phyloP scores from a whole-genome alignment of 2,329 filamentous ascomycete species.

The Hypoxylon sp. region DNA sequence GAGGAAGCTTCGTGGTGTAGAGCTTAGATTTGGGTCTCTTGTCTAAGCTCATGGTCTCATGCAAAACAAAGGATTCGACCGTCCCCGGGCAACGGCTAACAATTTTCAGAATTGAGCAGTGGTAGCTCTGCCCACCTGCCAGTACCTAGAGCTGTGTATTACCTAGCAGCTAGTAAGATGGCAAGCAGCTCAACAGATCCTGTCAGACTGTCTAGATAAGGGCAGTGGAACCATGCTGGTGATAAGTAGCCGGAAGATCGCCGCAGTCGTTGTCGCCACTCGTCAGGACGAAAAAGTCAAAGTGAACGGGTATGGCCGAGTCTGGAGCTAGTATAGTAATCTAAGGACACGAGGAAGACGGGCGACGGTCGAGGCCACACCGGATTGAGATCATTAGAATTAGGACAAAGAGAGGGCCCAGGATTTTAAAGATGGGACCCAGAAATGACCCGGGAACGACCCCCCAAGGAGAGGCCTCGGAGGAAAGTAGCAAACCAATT shows the following conservation, averaged over 20 bases:
- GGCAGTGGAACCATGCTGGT: slow-evolving; percentile 28
- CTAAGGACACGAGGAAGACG: slow-evolving; percentile 14
- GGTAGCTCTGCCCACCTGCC: slow-evolving; percentile 2
- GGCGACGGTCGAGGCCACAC: slow-evolving; percentile 26
- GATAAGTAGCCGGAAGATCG: slow-evolving; percentile 19
- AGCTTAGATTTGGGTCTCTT: slow-evolving; percentile 19
- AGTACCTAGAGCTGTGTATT: slow-evolving; percentile 19
- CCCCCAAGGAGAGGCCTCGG: slow-evolving; percentile 2
- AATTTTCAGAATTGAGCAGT: slow-evolving; percentile 2
- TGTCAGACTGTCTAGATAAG: slow-evolving; percentile 27
- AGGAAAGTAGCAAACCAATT: slow-evolving; percentile 28
- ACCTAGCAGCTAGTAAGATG: slow-evolving; percentile 11
- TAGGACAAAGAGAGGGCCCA: slow-evolving; percentile 13
- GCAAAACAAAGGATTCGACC: slow-evolving; percentile 7
- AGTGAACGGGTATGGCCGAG: slow-evolving; percentile 12
- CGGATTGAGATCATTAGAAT: slow-evolving; percentile 21
- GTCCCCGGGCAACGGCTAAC: slow-evolving; percentile 8
- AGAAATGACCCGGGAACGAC: neutral
- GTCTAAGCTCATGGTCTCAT: slow-evolving; percentile 29
- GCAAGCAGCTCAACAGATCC: slow-evolving; percentile 31
- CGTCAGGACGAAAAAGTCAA: slow-evolving; percentile 17
- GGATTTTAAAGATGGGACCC: neutral
- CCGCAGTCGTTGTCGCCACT: slow-evolving; percentile 29
- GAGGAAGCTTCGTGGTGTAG: slow-evolving; percentile 23
- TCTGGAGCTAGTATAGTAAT: slow-evolving; percentile 16